phyloP scores from a whole-genome alignment of 2,329 filamentous ascomycete species.

The Talaromyces amestolkiae region DNA sequence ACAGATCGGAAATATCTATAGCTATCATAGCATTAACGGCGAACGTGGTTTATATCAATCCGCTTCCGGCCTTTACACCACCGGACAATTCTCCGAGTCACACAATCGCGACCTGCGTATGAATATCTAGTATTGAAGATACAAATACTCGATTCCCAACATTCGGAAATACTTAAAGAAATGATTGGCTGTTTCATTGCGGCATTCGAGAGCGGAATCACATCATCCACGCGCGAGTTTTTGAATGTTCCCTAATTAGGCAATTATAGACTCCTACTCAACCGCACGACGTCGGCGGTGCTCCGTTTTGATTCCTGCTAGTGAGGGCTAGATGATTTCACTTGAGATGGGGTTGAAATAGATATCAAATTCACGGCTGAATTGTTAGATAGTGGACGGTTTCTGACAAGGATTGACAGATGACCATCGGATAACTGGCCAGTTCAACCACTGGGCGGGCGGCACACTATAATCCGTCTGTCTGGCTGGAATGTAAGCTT shows the following conservation, averaged over 20 bases:
- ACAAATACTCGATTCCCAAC: neutral
- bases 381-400: neutral
- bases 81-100: neutral
- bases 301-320: neutral
- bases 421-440: neutral
- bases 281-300: neutral
- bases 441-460: neutral
- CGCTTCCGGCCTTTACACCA: neutral
- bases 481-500: neutral
- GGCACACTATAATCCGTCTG: neutral
- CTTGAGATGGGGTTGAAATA: neutral
- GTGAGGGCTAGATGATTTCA: neutral
- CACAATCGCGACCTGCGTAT: neutral
- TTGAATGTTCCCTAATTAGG: neutral
- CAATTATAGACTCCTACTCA: neutral
- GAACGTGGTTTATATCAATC: neutral
- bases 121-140: neutral
- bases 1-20: neutral
- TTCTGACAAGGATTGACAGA: neutral
- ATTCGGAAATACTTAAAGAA: neutral
- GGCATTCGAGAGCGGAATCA: slow-evolving; percentile 4
- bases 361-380: neutral
- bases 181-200: neutral
- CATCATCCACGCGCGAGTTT: neutral
- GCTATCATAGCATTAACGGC: neutral